phyloP scores from a whole-genome alignment of 805 yeast genomes.

The Starmerella stigmatis region DNA sequence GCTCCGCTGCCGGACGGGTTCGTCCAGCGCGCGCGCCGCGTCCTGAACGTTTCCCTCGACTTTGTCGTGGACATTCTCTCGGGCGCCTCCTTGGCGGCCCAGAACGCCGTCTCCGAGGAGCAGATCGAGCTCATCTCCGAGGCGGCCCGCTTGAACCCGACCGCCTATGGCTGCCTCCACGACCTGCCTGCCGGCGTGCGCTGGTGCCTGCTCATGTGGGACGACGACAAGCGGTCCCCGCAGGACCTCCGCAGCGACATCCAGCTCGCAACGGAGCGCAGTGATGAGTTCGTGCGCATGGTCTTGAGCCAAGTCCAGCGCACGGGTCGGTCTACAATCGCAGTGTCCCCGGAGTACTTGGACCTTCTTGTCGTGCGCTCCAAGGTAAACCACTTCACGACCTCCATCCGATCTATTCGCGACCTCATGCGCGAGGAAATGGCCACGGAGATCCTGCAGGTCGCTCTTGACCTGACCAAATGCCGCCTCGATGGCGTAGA shows the following conservation, averaged over 20 bases:
- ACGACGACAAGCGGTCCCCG: slow-evolving; percentile 68
- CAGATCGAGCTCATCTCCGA: slow-evolving; percentile 2
- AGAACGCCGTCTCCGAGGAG: slow-evolving; percentile 2
- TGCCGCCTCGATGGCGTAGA: slow-evolving; percentile 37
- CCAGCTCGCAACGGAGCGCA: slow-evolving; percentile 52
- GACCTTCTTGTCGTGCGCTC: slow-evolving; percentile 45
- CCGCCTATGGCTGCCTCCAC: neutral
- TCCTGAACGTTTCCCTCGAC: slow-evolving; percentile 27
- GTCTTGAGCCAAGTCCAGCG: slow-evolving; percentile 52
- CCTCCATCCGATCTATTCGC: slow-evolving; percentile 51
- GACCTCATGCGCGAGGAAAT: slow-evolving; percentile 72
- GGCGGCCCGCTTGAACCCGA: neutral
- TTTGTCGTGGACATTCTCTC: slow-evolving; percentile 29
- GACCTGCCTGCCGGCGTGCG: slow-evolving; percentile 22
- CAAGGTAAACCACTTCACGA: slow-evolving; percentile 46
- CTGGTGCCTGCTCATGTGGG: slow-evolving; percentile 55
- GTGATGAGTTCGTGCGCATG: slow-evolving; percentile 58
- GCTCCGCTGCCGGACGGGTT: slow-evolving; percentile 39
- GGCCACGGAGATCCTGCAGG: slow-evolving; percentile 59
- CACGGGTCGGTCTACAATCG: slow-evolving; percentile 60
- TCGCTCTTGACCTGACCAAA: slow-evolving; percentile 52
- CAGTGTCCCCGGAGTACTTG: slow-evolving; percentile 44
- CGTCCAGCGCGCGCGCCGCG: slow-evolving; percentile 39
- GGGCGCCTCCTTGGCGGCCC: slow-evolving; percentile 22
- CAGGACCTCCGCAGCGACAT: slow-evolving; percentile 63